Conservation (phyloP, 1,139 yeast species). For the Kodamaea suecica region DNA sequence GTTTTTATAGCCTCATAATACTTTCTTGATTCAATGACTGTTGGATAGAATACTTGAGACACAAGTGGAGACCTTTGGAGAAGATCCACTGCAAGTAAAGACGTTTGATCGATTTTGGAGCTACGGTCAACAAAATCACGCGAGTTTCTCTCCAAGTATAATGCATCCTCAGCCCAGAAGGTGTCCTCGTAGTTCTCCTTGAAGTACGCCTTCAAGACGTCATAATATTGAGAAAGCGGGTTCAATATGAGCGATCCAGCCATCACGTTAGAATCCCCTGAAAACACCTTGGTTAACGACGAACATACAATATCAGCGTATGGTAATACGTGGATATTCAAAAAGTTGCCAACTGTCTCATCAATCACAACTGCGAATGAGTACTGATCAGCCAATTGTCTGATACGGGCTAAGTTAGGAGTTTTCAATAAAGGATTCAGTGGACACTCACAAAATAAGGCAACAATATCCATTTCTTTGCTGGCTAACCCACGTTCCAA, state of each 20-base stretch:
- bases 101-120: slow-evolving; percentile 60
- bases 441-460: slow-evolving; percentile 88
- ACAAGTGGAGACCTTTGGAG: slow-evolving; percentile 48
- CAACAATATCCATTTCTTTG: slow-evolving; percentile 64
- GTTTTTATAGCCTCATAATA: slow-evolving; percentile 73
- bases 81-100: slow-evolving; percentile 54
- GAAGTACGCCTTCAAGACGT: slow-evolving; percentile 50
- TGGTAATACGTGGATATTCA: slow-evolving; percentile 78
- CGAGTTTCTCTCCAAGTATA: slow-evolving; percentile 87
- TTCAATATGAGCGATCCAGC: slow-evolving; percentile 87
- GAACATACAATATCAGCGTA: slow-evolving; percentile 83
- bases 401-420: slow-evolving; percentile 67
- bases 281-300: slow-evolving; percentile 86
- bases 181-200: slow-evolving; percentile 62
- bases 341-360: slow-evolving; percentile 89
- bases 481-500: slow-evolving; percentile 57
- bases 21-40: slow-evolving; percentile 47
- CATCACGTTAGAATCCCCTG: slow-evolving; percentile 95
- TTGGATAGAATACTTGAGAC: slow-evolving; percentile 70
- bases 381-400: slow-evolving; percentile 63
- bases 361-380: slow-evolving; percentile 81
- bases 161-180: slow-evolving; percentile 93
- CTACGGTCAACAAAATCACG: slow-evolving; percentile 80
- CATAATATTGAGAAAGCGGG: slow-evolving; percentile 56
- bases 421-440: slow-evolving; percentile 86